These are phyloP conservation scores for Pachyrhizus erosus DNA, from an alignment of 306 rosid species.

Conservation along the genomic window DNA sequence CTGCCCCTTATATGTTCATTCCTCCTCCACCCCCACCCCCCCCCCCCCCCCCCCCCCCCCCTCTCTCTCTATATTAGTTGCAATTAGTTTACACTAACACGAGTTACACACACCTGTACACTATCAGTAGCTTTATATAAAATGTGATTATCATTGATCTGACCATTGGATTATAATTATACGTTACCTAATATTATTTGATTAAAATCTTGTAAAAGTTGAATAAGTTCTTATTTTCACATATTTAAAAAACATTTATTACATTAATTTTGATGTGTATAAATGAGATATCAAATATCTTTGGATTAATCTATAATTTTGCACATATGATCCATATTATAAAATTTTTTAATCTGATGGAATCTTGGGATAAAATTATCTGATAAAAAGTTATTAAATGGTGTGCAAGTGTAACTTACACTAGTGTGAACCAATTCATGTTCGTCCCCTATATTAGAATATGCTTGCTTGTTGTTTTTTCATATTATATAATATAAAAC, in stretches of 20 bases:
- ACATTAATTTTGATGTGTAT: not conserved
- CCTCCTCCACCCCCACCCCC: too few relatives aligned
- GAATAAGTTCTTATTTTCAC: not conserved
- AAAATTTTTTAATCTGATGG: not conserved
- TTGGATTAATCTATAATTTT: not conserved
- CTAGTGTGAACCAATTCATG: not conserved
- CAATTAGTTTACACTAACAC: not conserved
- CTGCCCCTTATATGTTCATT: too few relatives aligned
- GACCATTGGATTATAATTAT: not conserved
- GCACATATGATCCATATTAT: not conserved
- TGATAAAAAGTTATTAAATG: not conserved
- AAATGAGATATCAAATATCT: not conserved
- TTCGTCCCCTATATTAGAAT: not conserved
- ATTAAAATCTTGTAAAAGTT: not conserved
- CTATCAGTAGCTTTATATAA: not conserved
- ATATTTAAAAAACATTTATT: not conserved
- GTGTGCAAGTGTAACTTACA: not conserved
- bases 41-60: too few relatives aligned
- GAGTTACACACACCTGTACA: not conserved
- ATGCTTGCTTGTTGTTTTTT: slow-evolving; percentile 18
- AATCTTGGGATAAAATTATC: not conserved
- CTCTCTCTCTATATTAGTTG: not conserved
- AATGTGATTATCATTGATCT: not conserved
- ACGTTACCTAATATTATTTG: not conserved
- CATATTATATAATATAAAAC: not conserved